Percentiles rank a stretch among this genome's conserved stretches.
phyloP scores from a whole-genome alignment of 768 basidiomycete species.

The Fistulinella prunicolor region DNA sequence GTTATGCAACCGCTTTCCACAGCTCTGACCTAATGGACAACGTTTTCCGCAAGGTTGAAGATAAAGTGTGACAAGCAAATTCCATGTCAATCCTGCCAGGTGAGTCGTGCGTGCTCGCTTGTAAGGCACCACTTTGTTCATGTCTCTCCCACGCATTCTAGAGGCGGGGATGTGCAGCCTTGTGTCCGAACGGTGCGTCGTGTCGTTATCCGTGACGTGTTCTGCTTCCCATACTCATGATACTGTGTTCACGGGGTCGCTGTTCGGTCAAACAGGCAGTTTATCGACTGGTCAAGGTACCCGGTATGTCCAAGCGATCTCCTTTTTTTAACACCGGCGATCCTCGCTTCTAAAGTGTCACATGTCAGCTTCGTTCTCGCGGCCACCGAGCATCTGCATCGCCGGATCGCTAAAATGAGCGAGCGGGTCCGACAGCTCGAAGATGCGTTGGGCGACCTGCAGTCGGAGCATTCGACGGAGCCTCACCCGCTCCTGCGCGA shows the following conservation, averaged over 20 bases:
- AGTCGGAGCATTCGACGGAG: slow-evolving; percentile 49
- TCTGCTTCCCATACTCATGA: too few species aligned
- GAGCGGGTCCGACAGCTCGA: slow-evolving; percentile 57
- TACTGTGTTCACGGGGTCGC: not conserved
- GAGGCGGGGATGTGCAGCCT: slow-evolving; percentile 63
- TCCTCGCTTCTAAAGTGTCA: slow-evolving; percentile 8
- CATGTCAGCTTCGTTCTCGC: slow-evolving; percentile 52
- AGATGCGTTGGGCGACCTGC: slow-evolving; percentile 53
- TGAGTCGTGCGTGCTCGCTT: slow-evolving; percentile 24
- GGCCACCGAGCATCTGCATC: slow-evolving; percentile 64
- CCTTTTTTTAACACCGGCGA: not conserved
- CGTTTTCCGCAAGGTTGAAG: slow-evolving; percentile 52
- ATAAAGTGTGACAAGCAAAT: slow-evolving; percentile 84
- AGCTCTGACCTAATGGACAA: slow-evolving; percentile 18
- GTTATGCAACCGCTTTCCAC: slow-evolving; percentile 19
- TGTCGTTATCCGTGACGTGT: slow-evolving; percentile 5
- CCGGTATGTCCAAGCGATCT: slow-evolving; percentile 39
- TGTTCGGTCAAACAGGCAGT: slow-evolving; percentile 44
- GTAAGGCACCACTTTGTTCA: not conserved
- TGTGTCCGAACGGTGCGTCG: slow-evolving; percentile 67
- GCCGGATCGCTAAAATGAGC: slow-evolving; percentile 50
- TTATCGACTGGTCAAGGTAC: slow-evolving; percentile 80
- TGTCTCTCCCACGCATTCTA: slow-evolving; percentile 20
- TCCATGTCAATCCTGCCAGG: slow-evolving; percentile 75
- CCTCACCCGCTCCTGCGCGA: slow-evolving; percentile 60